Conservation (phyloP, 371 early-diverging fungal species). For the Massospora cicadina region DNA sequence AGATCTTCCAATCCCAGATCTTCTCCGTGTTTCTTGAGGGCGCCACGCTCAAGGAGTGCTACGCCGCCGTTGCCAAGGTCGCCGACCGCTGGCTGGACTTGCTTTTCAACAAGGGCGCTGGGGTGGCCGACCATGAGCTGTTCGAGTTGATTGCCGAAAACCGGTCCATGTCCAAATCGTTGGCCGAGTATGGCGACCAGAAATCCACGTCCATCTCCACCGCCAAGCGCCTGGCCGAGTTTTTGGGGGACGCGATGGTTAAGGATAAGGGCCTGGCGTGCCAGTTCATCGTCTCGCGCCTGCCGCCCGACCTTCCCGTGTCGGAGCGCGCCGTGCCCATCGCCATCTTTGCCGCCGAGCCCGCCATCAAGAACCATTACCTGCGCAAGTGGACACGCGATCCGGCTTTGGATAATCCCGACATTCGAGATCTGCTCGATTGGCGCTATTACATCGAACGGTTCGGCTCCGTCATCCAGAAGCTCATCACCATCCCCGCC, state of each 20-base stretch:
- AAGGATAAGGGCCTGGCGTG: conserved; percentile 95
- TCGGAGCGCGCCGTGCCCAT: conserved; percentile 95
- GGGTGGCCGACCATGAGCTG: conserved; percentile 76
- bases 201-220: conserved; percentile 94
- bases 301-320: conserved; percentile 78
- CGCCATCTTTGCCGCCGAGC: conserved; percentile 76
- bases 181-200: conserved; percentile 83
- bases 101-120: conserved; percentile 67
- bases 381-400: conserved; percentile 91
- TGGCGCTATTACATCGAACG: conserved; percentile 98
- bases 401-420: conserved; percentile 38
- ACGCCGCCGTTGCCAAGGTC: conserved; percentile 69
- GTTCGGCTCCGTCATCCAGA: conserved; percentile 89
- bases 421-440: conserved; percentile 87
- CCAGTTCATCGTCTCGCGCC: conserved; percentile 85
- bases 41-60: conserved; percentile 75
- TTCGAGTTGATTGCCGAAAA: conserved; percentile 97
- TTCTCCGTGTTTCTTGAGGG: conserved; percentile 90
- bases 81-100: conserved; percentile 96
- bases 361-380: conserved; percentile 59
- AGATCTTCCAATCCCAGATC: conserved; percentile 92
- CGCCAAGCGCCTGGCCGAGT: conserved; percentile 92
- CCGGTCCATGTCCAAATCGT: conserved; percentile 89
- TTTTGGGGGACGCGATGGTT: conserved; percentile 95
- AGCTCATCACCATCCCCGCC: conserved; percentile 97